Evolutionary conservation across 495 filamentous ascomycete genomes (phyloP).

Genomic region (Aspergillus saccharolyticus): DNA sequence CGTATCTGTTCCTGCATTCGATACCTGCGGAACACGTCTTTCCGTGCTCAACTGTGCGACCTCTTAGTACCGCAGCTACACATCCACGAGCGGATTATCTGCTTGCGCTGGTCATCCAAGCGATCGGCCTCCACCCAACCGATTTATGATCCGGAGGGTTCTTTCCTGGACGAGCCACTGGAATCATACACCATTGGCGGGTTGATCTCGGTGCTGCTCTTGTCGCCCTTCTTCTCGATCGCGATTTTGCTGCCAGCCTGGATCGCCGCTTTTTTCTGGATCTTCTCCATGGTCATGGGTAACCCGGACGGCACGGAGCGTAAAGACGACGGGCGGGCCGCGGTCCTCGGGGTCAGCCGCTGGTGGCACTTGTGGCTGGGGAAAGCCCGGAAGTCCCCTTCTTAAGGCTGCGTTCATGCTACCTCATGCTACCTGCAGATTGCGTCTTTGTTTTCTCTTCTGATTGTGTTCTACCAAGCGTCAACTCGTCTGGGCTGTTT

Average conservation of each 20-base stretch:
- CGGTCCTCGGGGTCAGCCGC: constrained; percentile 53
- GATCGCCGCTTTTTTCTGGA: constrained; percentile 61
- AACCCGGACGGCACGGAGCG: constrained; percentile 60
- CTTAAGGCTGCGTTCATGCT: too few species aligned
- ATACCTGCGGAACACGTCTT: constrained; percentile 34
- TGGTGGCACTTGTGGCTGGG: constrained; percentile 60
- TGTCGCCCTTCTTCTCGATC: constrained; percentile 52
- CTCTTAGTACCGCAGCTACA: constrained; percentile 40
- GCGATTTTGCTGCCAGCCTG: constrained; percentile 52
- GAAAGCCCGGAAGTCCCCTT: constrained; percentile 30
- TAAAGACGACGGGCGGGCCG: constrained; percentile 55
- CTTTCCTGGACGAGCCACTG: constrained; percentile 13
- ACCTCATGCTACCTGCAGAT: constrained; percentile 2
- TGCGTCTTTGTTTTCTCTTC: neutral
- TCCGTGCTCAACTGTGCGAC: constrained; percentile 34
- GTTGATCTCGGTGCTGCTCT: constrained; percentile 45
- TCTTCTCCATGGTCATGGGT: constrained; percentile 56
- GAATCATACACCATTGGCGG: constrained; percentile 33
- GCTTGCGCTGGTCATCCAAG: constrained; percentile 24
- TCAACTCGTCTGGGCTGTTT: constrained; percentile 13
- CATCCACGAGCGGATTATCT: constrained; percentile 39
- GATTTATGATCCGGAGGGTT: constrained; percentile 27
- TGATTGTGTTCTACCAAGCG: constrained; percentile 10
- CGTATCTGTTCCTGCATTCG: constrained; percentile 37
- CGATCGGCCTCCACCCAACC: constrained; percentile 33